Base-by-base conservation (phyloP, 2,329 filamentous ascomycete genomes). In the Daldinia eschscholtzii region DNA sequence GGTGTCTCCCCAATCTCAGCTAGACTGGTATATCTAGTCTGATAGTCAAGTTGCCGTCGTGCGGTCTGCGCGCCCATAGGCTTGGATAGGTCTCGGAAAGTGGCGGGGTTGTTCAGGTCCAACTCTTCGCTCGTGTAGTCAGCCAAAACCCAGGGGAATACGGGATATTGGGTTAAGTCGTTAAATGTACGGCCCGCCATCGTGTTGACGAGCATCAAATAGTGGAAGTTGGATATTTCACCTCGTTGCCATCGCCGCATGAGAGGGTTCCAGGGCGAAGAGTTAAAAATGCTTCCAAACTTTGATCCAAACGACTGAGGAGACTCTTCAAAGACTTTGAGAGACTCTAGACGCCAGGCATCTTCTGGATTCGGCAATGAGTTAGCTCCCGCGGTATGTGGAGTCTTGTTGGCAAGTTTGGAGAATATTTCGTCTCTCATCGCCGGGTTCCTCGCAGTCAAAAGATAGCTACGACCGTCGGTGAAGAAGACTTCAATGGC, bases 221-320 rank as follows among this genome's bases (percentile, higher is more conserved):
- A 99, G 80, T 98, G 94, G 76, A 99, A 99, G 79, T 99, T 99
- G 13, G 95, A 98, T 57, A 98, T 93, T 76, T 99, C 96, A 12
- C 97, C 96, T 77, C 91, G 92, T 66, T 96, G 88, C 96, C 96
- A 99, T 78, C 91, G 91, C 72, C 92, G 91, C 76, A 96, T 97
- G 7, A 93, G 90, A 9, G 94, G 93, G 72, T 94, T 94, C 79
- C 92, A 92, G 0, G 92, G 88, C 0, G 89, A 90, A 23, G 93
- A 88, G 71, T 94, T 93, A 83, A 99, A 98, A 12, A 98, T 93
- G 71, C 91, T 97, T 23, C 93, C 94, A 75, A 98, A 94, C 75
- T 95, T 95, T 13, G 93, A 94, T 0, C 95, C 93, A 41, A 99
- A 86, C 0, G 86, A 85, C 72, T 88, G 85, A 0, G 87, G 85